Conservation (phyloP, 495 filamentous ascomycete genomes). For the Penicillium manginii region DNA sequence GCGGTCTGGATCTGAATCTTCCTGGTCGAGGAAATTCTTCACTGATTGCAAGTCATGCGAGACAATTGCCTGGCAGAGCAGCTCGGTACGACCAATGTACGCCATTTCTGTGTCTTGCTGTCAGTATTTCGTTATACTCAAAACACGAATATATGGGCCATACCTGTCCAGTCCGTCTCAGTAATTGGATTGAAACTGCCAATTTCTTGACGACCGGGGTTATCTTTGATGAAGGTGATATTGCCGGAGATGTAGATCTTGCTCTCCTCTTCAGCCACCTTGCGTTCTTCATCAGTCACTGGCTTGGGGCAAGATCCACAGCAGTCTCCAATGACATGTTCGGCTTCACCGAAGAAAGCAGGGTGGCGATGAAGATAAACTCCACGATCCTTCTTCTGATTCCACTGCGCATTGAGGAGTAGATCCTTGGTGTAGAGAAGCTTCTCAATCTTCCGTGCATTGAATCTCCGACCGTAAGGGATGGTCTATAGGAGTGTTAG, state of each 20-base stretch:
- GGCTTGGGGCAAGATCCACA: slow-evolving; percentile 77
- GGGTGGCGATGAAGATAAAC: slow-evolving; percentile 81
- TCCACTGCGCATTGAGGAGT: slow-evolving; percentile 87
- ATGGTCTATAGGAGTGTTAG: slow-evolving; percentile 49
- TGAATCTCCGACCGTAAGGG: slow-evolving; percentile 72
- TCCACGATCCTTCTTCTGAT: slow-evolving; percentile 67
- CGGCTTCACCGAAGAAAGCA: slow-evolving; percentile 67
- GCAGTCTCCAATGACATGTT: slow-evolving; percentile 75
- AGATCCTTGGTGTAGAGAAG: slow-evolving; percentile 78
- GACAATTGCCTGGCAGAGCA: slow-evolving; percentile 76
- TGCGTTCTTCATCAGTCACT: slow-evolving; percentile 66
- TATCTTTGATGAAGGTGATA: slow-evolving; percentile 72
- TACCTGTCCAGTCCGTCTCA: slow-evolving; percentile 80
- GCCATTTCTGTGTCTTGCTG: slow-evolving; percentile 52
- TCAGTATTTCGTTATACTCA: not conserved
- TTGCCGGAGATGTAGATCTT: slow-evolving; percentile 74
- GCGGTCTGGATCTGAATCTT: slow-evolving; percentile 61
- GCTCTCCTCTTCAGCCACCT: slow-evolving; percentile 68
- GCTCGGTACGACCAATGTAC: slow-evolving; percentile 60
- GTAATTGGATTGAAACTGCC: slow-evolving; percentile 78
- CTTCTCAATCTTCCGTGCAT: slow-evolving; percentile 75
- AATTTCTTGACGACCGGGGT: slow-evolving; percentile 76
- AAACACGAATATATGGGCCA: slow-evolving; percentile 33
- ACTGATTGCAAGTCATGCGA: slow-evolving; percentile 68
- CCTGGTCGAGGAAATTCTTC: slow-evolving; percentile 65